Evolutionary conservation across 2,329 filamentous ascomycete species (phyloP), one percentile per base, ranked within the genome.

Genomic region (Fusarium sp.): DNA sequence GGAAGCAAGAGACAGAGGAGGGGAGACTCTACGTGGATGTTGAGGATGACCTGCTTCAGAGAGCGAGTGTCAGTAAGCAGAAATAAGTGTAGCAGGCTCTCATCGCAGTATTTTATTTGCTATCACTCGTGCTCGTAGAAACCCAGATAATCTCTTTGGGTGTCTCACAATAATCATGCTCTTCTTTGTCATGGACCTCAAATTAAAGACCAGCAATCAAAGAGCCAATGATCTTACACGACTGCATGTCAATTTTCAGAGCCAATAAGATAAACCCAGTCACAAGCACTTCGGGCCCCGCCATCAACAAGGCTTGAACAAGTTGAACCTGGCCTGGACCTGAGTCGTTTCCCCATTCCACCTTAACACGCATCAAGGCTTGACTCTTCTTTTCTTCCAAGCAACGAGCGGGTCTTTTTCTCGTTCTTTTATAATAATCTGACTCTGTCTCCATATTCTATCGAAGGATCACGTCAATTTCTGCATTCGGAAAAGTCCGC

Each of bases 21-120:
- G 82, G 82, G 4, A 62, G 26, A 42, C 59, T 75, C 12, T 81
- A 82, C 66, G 66, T 77, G n/a, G 83, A 84, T 63, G 66, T 82
- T 20, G 80, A 79, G 18, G 79, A 79, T 62, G 77, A 77, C 28
- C 62, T 79, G 71, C 58, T 44, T 41, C 58, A 36, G 36, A 53
- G 63, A 61, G 56, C 14, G 41, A n/a, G 20, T 20, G 17, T 8
- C 8, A 32, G 44, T 47, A 13, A 39, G 10, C 5, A 28, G 7
- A 26, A 28, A 36, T 14, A 18, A n/a, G 15, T 28, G 17, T 24
- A 24, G 3, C 24, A 35, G 24, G 32, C 13, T 12, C 13, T 22
- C 8, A 4, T 17, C 32, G 10, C 50, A n/a, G 3, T 26, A 15
- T 36, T 10, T 20, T 14, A 9, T 53, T 53, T 51, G 4, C 26